Percentiles rank a stretch among this genome's conserved stretches.
phyloP scores from a whole-genome alignment of 345 rosid species.

The sweet orange (Citrus sinensis) region DNA sequence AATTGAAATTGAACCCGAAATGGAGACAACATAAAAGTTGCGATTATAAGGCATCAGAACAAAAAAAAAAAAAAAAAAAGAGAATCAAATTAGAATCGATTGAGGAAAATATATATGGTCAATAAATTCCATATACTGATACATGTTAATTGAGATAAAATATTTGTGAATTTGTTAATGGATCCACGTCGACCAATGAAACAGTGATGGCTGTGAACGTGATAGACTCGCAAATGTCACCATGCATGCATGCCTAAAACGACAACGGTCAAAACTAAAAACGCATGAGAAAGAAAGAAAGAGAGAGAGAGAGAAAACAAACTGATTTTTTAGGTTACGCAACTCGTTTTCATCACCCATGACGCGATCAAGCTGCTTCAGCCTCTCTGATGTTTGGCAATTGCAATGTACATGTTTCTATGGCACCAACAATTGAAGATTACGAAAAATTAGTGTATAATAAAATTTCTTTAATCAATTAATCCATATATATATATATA shows the following conservation, averaged over 20 bases:
- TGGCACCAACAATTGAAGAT: neutral
- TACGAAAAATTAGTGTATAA: neutral
- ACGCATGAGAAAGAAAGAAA: neutral
- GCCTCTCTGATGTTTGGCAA: constrained; percentile 6
- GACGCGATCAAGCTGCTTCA: constrained; percentile 12
- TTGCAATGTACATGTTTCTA: neutral
- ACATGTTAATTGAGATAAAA: too few relatives aligned
- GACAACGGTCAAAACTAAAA: neutral
- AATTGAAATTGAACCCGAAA: neutral
- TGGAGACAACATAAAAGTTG: neutral
- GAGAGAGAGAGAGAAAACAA: constrained; percentile 5
- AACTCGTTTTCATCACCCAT: constrained; percentile 18
- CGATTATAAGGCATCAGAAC: neutral
- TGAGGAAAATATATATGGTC: too few relatives aligned
- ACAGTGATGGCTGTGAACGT: too few relatives aligned
- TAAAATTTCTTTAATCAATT: too few relatives aligned
- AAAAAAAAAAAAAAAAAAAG: neutral
- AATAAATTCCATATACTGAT: too few relatives aligned
- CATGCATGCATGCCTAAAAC: neutral
- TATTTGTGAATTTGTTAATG: too few relatives aligned
- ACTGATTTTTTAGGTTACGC: constrained; percentile 12
- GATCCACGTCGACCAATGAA: too few relatives aligned
- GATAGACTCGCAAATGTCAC: neutral
- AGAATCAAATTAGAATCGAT: too few relatives aligned
- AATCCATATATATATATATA: too few relatives aligned